These are phyloP conservation scores for Lodderomyces elongisporus DNA, from an alignment of 1,139 yeast genomes.

Conservation along the genomic window DNA sequence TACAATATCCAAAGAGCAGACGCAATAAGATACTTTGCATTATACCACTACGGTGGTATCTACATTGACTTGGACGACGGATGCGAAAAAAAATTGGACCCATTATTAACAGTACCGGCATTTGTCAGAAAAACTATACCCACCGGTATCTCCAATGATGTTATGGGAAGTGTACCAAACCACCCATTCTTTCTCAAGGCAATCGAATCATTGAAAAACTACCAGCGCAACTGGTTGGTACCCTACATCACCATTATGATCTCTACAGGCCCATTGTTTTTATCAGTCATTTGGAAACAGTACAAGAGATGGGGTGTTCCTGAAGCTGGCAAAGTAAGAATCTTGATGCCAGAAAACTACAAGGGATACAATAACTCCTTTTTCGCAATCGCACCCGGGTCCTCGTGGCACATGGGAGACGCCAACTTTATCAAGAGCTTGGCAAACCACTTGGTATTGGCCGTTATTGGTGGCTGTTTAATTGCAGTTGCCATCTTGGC, in stretches of 20 bases:
- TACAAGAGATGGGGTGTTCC: slow-evolving; percentile 77
- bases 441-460: slow-evolving; percentile 64
- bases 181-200: slow-evolving; percentile 82
- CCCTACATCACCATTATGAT: slow-evolving; percentile 92
- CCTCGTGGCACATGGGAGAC: slow-evolving; percentile 87
- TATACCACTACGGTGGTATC: slow-evolving; percentile 82
- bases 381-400: slow-evolving; percentile 70
- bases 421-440: slow-evolving; percentile 69
- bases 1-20: slow-evolving; percentile 89
- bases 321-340: slow-evolving; percentile 56
- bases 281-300: slow-evolving; percentile 83
- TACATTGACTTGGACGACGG: slow-evolving; percentile 91
- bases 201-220: slow-evolving; percentile 57
- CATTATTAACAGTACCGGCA: slow-evolving; percentile 74
- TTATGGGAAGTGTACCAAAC: slow-evolving; percentile 82
- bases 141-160: slow-evolving; percentile 88
- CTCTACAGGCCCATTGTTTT: slow-evolving; percentile 86
- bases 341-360: slow-evolving; percentile 68
- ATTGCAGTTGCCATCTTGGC: slow-evolving; percentile 54
- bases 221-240: slow-evolving; percentile 68
- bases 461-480: slow-evolving; percentile 63
- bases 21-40: slow-evolving; percentile 83
- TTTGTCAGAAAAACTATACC: slow-evolving; percentile 86
- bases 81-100: slow-evolving; percentile 72
- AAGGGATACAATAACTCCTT: slow-evolving; percentile 55